phyloP scores from a whole-genome alignment of 306 rosid genomes.

The Senna tora region DNA sequence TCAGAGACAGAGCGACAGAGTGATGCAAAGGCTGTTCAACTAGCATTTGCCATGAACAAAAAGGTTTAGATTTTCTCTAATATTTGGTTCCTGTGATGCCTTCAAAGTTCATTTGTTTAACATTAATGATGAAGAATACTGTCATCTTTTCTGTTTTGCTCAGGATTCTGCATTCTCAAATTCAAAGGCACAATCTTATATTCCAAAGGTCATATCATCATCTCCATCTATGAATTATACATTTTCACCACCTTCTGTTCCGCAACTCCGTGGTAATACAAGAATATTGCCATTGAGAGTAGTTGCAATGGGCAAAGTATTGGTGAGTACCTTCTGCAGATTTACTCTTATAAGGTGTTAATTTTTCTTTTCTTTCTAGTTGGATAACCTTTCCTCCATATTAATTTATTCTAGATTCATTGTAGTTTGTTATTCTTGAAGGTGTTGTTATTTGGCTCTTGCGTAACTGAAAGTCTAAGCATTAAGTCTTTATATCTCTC shows the following conservation, averaged over 20 bases:
- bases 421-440: conserved; percentile 28
- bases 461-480: neutral
- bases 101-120: conserved; percentile 9
- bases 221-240: conserved; percentile 61
- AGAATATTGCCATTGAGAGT: conserved; percentile 76
- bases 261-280: conserved; percentile 67
- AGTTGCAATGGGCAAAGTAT: conserved; percentile 80
- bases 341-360: conserved; percentile 2
- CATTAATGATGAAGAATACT: conserved; percentile 27
- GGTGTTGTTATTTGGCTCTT: conserved; percentile 29
- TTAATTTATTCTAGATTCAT: conserved; percentile 14
- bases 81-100: conserved; percentile 22
- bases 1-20: conserved; percentile 69
- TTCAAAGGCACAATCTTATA: conserved; percentile 69
- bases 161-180: conserved; percentile 77
- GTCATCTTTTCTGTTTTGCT: conserved; percentile 17
- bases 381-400: conserved; percentile 26
- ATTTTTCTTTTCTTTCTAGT: conserved; percentile 10
- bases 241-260: conserved; percentile 53
- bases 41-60: conserved; percentile 66
- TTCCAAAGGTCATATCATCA: conserved; percentile 62
- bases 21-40: conserved; percentile 93
- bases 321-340: conserved; percentile 64
- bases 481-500: neutral
- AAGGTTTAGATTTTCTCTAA: conserved; percentile 55